A percentile compares a stretch with the other conserved stretches of the same genome.
phyloP scores from a whole-genome alignment of 345 rosid species.

The Mercurialis annua region DNA sequence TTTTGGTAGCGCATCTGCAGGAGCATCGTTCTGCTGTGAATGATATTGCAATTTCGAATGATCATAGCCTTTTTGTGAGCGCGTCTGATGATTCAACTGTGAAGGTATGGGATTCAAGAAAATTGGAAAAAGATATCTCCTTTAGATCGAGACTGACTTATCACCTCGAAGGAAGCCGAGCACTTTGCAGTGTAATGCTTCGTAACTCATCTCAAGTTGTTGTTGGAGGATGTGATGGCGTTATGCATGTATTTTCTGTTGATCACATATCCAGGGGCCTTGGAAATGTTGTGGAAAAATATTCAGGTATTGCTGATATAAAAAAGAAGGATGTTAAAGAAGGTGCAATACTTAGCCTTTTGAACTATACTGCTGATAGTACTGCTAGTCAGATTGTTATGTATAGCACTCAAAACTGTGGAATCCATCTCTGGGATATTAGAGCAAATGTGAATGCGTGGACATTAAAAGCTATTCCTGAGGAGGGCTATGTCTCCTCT shows the following conservation, averaged over 20 bases:
- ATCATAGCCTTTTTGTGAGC: constrained; percentile 86
- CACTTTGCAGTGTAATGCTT: constrained; percentile 77
- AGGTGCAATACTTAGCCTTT: constrained; percentile 82
- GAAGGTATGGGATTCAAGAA: constrained; percentile 97
- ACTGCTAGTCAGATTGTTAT: constrained; percentile 59
- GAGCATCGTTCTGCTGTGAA: constrained; percentile 96
- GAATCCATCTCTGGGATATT: constrained; percentile 90
- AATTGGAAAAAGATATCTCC: constrained; percentile 91
- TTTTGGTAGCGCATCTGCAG: constrained; percentile 92
- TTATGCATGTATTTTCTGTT: constrained; percentile 79
- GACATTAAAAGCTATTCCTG: constrained; percentile 74
- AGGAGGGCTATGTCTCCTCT: constrained; percentile 83
- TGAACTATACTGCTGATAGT: constrained; percentile 62
- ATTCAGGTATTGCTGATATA: constrained; percentile 92
- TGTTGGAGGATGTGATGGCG: constrained; percentile 94
- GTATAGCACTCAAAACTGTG: constrained; percentile 84
- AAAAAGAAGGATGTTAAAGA: constrained; percentile 89
- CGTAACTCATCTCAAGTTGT: constrained; percentile 75
- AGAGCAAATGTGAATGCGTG: constrained; percentile 73
- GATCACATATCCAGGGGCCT: constrained; percentile 92
- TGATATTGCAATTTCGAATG: constrained; percentile 82
- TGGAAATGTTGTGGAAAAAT: constrained; percentile 88
- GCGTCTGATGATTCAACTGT: constrained; percentile 98
- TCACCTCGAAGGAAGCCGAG: constrained; percentile 97
- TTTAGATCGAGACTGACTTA: constrained; percentile 94